A percentile compares a stretch with the other conserved stretches of the same genome.
phyloP scores from a whole-genome alignment of 139 green algal genomes.

The Chlamydomonas schloesseri region DNA sequence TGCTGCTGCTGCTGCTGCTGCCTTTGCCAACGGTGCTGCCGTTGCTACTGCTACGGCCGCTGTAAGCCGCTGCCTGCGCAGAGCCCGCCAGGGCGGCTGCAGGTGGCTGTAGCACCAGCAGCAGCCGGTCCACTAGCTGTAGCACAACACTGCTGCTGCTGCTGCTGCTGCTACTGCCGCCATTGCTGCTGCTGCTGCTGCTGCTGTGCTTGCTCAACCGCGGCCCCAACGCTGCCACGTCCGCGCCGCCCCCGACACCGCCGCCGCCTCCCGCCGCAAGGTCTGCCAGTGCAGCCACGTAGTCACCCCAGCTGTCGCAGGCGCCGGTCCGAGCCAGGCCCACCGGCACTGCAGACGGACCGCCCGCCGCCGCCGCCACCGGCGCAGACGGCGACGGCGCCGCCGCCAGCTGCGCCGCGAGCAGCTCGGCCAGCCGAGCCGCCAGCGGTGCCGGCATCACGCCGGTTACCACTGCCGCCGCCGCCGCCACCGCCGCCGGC shows the following conservation, averaged over 20 bases:
- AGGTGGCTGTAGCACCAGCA: no score
- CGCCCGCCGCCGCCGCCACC: neutral
- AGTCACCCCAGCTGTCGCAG: no score
- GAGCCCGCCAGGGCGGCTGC: no score
- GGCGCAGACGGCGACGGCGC: no score
- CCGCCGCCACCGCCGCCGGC: neutral
- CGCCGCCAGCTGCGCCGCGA: constrained; percentile 6
- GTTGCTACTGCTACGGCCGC: no score
- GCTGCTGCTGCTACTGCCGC: neutral
- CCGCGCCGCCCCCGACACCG: neutral
- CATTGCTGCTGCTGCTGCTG: neutral
- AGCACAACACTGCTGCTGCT: neutral
- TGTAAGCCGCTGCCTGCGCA: neutral
- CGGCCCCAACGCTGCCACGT: neutral
- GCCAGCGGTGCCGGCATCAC: constrained; percentile 6
- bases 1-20: neutral
- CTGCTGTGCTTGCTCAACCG: neutral
- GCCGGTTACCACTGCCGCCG: neutral
- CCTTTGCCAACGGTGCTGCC: no score
- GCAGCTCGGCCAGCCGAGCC: neutral
- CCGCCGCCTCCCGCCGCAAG: neutral
- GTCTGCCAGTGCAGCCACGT: neutral
- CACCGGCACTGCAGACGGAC: no score
- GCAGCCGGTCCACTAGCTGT: neutral
- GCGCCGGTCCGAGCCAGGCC: no score